phyloP scores from a whole-genome alignment of 2,329 filamentous ascomycete species.

The Apiospora malaysiana region DNA sequence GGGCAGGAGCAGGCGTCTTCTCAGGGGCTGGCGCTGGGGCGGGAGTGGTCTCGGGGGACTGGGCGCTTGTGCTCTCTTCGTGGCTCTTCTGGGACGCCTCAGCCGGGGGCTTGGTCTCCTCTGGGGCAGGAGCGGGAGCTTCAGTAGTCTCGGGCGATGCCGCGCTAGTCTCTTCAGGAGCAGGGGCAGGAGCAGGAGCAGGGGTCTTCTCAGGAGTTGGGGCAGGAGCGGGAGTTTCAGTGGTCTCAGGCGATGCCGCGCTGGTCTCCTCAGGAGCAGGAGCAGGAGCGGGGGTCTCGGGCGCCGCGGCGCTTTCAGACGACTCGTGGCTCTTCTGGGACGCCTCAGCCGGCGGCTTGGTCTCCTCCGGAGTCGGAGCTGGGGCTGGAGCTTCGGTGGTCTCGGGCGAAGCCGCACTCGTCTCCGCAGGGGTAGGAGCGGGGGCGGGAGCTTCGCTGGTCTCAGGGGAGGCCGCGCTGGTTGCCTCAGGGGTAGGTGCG shows the following conservation, averaged over 20 bases:
- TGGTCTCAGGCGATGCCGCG: background rate
- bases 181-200: background rate
- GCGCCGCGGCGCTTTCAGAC: too few species aligned
- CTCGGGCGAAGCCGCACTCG: too few species aligned
- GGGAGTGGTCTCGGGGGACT: background rate
- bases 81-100: background rate
- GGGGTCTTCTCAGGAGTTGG: too few species aligned
- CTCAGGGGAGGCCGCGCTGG: background rate
- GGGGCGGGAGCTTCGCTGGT: background rate
- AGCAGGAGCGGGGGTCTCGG: background rate
- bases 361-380: too few species aligned
- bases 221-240: too few species aligned
- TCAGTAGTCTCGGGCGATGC: background rate
- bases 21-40: background rate
- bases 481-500: background rate
- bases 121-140: too few species aligned
- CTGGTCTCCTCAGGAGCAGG: background rate
- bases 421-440: too few species aligned
- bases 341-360: too few species aligned
- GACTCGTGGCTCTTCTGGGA: too few species aligned
- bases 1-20: background rate
- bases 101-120: too few species aligned
- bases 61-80: background rate
- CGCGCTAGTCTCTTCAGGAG: background rate
- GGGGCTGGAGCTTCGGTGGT: too few species aligned